Base-by-base conservation (phyloP, 768 basidiomycete species). In the Hygrocybe coccinea region DNA sequence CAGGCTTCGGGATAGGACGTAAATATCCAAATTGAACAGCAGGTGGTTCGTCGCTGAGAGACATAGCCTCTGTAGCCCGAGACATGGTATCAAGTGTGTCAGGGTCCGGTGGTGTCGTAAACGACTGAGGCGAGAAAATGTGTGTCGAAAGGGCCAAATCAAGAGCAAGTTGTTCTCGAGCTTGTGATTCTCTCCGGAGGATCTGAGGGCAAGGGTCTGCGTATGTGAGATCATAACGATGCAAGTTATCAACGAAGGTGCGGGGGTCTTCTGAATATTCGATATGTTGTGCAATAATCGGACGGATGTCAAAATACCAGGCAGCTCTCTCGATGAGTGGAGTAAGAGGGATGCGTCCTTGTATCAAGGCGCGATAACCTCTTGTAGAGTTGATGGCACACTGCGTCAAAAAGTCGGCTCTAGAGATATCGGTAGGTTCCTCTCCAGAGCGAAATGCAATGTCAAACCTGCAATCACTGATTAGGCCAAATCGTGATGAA, bases 81-180 rank as follows among this genome's bases (percentile, higher is more conserved):
- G 54, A 57, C 78, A 86, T 80, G 2, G 71, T 76, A 65, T 83
- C 82, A 22, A 86, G 59, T 47, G 71, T 73, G 34, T 70, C 61
- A 52, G 67, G 65, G 19, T 67, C 66, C 17, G 55, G 54, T 11
- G 61, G 54, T 45, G 68, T 67, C 3, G 67, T 54, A 51, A 84
- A 69, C 10, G 75, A 61, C 7, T 69, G 73, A 3, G 75, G 64
- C 12, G 83, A 82, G 60, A 79, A 87, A 15, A 86, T 71, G 59
- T 83, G 76, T 5, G 69, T 69, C 1, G 87, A 82, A 33, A 91
- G 70, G 14, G 73, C 68, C 33, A 91, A 71, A 66, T 91, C 88
- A 37, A 86, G 60, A 19, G 79, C 75, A 2, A 91, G 65, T 61
- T 86, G 80, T 55, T 87, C 79, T 22, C 80, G 76, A 3, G 85